Evolutionary conservation across 148 eudicot species (phyloP).

Genomic region (Rhododendron molle): DNA sequence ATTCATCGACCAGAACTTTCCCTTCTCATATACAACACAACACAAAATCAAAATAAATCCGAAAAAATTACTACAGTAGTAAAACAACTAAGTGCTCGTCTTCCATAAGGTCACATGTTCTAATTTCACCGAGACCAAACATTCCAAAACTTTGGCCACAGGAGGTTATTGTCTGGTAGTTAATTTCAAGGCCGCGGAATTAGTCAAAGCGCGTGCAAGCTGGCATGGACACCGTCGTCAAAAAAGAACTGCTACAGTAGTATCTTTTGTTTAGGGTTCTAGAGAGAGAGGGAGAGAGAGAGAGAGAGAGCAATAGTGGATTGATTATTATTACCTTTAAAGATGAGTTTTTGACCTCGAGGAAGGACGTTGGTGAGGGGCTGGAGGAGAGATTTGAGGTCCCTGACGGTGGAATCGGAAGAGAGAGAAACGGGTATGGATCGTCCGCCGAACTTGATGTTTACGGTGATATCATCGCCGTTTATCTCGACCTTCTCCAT

Average conservation of each 20-base stretch:
- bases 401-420: slow-evolving; percentile 35
- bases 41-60: background rate
- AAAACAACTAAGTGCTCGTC: no score
- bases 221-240: no score
- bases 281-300: background rate
- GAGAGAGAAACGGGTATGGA: slow-evolving; percentile 39
- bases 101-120: no score
- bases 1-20: slow-evolving; percentile 50
- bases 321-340: slow-evolving; percentile 40
- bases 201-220: no score
- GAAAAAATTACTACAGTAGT: background rate
- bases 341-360: slow-evolving; percentile 94
- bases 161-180: no score
- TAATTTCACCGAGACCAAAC: no score
- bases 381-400: slow-evolving; percentile 69
- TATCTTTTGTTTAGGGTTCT: background rate
- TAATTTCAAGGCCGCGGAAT: no score
- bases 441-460: slow-evolving; percentile 72
- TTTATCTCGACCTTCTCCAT: slow-evolving; percentile 20
- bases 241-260: no score
- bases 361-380: slow-evolving; percentile 83
- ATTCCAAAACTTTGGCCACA: no score
- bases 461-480: slow-evolving; percentile 29
- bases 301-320: background rate
- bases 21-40: slow-evolving; percentile 29